phyloP scores from a whole-genome alignment of 2,329 filamentous ascomycete species.

The Fusarium stilboides region DNA sequence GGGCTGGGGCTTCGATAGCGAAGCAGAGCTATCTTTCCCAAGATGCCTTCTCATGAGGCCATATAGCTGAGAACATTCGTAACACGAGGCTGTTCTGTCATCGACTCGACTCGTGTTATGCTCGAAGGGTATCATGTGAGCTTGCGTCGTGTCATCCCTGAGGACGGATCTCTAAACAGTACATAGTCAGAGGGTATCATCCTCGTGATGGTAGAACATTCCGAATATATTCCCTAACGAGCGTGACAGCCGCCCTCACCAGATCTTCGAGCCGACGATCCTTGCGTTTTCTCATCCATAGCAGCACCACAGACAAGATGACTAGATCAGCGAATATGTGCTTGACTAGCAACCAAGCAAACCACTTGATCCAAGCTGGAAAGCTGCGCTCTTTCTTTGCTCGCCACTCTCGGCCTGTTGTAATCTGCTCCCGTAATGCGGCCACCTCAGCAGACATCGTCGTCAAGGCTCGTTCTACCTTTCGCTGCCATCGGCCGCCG shows the following conservation, averaged over 20 bases:
- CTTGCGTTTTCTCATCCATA: slow-evolving; percentile 81
- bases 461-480: slow-evolving; percentile 88
- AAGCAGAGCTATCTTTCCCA: neutral
- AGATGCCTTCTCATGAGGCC: neutral
- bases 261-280: slow-evolving; percentile 81
- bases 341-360: slow-evolving; percentile 78
- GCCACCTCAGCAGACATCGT: slow-evolving; percentile 94
- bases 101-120: neutral
- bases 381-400: slow-evolving; percentile 75
- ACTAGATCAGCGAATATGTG: slow-evolving; percentile 82
- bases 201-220: slow-evolving; percentile 72
- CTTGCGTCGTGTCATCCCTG: neutral
- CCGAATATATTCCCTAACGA: slow-evolving; percentile 71
- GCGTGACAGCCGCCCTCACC: slow-evolving; percentile 74
- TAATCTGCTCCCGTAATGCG: slow-evolving; percentile 91
- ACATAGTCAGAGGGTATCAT: slow-evolving; percentile 40
- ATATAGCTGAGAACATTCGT: neutral
- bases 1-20: neutral
- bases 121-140: neutral
- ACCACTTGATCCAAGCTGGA: slow-evolving; percentile 79
- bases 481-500: slow-evolving; percentile 79
- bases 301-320: slow-evolving; percentile 74
- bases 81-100: neutral
- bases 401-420: slow-evolving; percentile 80
- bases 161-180: neutral